These are phyloP conservation scores for Strigomonas galati DNA, from an alignment of 208 protist genomes.

Conservation along the genomic window DNA sequence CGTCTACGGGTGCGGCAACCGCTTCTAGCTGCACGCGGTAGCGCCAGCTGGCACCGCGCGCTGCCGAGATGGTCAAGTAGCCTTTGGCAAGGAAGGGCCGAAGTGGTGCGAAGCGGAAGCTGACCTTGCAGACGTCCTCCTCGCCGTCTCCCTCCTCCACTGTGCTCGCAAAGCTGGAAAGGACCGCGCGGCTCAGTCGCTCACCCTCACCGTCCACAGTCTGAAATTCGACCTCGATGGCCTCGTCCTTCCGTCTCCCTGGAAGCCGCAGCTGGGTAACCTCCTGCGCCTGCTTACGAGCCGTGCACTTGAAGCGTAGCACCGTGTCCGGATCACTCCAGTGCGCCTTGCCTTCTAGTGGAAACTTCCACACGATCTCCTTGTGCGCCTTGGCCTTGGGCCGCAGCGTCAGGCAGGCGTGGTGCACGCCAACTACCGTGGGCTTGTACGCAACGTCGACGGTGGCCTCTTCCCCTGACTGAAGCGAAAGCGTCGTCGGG, in stretches of 20 bases:
- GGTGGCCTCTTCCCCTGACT: conserved; percentile 35
- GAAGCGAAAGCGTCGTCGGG: conserved; percentile 19
- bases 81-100: conserved; percentile 68
- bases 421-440: conserved; percentile 51
- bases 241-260: conserved; percentile 32
- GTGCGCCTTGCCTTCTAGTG: conserved; percentile 75
- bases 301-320: conserved; percentile 52
- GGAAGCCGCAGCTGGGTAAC: conserved; percentile 44
- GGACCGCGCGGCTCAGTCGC: conserved; percentile 34
- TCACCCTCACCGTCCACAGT: conserved; percentile 50
- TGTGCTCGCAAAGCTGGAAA: conserved; percentile 32
- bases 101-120: conserved; percentile 71
- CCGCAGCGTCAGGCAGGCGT: conserved; percentile 53
- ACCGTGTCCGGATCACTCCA: conserved; percentile 46
- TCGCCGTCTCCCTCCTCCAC: conserved; percentile 22
- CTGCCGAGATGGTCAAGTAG: conserved; percentile 56
- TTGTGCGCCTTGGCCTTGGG: conserved; percentile 21
- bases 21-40: conserved; percentile 84
- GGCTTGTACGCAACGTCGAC: conserved; percentile 70
- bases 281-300: conserved; percentile 51
- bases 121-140: conserved; percentile 38
- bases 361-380: conserved; percentile 71
- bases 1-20: conserved; percentile 68
- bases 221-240: conserved; percentile 29
- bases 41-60: conserved; percentile 67